Base-by-base conservation (phyloP, 257 asterid genomes). In the Asclepias syriaca region DNA sequence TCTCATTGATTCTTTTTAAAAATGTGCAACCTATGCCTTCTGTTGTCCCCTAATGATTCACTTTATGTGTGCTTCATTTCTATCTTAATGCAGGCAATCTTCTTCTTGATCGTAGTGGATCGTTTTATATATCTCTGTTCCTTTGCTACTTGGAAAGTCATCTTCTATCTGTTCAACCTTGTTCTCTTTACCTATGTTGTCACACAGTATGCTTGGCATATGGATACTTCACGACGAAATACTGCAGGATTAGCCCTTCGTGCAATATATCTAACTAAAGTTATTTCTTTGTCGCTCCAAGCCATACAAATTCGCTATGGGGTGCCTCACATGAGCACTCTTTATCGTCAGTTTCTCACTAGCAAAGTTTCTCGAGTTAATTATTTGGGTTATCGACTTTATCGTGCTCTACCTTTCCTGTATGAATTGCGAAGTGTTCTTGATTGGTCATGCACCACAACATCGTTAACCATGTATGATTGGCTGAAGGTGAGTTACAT, bases 401-500 rank as follows among this genome's bases (percentile, higher is more conserved):
- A 95, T 83, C 96, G 98, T 58, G 97, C 96, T 75, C 83, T 95
- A 72, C 99, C 98, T 68, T 95, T 95, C 87, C 88, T 95, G 40
- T 95, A 95, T 75, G 99, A 95, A 82, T 75, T 95, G 65, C 88
- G 99, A 39, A 88, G 98, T n/a, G 98, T 95, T 72, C 97, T 95
- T 81, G 99, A 95, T 81, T 95, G 99, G 99, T 95, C 99, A 27
- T 92, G 98, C 88, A 95, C 99, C 7, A 78, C 86, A 14, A 95
- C 98, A 56, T 87, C 99, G 29, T 82, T 95, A 84, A 95, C 97
- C 18, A 95, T 95, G 99, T 95, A 95, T 75, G 99, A 95, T 84
- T 95, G 98, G 99, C 87, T 95, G 82, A 95, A 95, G 98, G 99
- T 95, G 75, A 80, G 89, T 34, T 78, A 77, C 29, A 72, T 72